Base-by-base conservation (phyloP, 176 grass and related monocot genomes). In the Pharus latifolius region DNA sequence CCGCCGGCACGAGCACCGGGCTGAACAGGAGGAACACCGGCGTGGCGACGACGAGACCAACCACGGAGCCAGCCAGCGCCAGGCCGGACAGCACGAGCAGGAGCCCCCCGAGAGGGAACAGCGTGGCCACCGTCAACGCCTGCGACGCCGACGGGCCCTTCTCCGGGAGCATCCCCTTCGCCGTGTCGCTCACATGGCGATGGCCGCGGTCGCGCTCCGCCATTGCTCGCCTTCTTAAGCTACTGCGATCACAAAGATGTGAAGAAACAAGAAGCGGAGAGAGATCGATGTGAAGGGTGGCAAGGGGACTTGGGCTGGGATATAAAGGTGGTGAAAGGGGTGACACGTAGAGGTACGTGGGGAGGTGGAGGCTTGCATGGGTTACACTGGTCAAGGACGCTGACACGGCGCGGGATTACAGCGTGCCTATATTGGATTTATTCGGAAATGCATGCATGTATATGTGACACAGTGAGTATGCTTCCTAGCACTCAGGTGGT, bases 21-120 rank as follows among this genome's bases (percentile, higher is more conserved):
- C 92, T 96, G 85, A 96, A 92, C 35, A 96, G 69, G 51, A 96
- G 85, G 81, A 96, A 87, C 69, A 96, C 58, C 10, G 92, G 92
- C 4, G 85, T 77, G 51, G 85, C 72, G 20, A 87, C 47, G 16
- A 77, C 76, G 6, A 96, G 88, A 5, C 88, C 92, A 18, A 92
- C 79, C 48, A 92, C 72, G 34, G 88, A 84, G 41, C 6, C 88
- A 17, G 80, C 62, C 69, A 89, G 85, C 30, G 77, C 61, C 42
- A 96, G 73, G 1, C 92, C 83, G 1, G 92, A 78, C 46, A 96
- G 73, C 64, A 85, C 72, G 40, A 96, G 80, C 29, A 92, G 83
- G 34, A 92, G 60, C 3, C 92, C 92, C 9, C 88, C 88, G 20
- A 89, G 67, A 17, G 92, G 92, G 76, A 96, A 86, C 59, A 96